Evolutionary conservation across 1,139 yeast species (phyloP).

Genomic region (Taphrina communis): DNA sequence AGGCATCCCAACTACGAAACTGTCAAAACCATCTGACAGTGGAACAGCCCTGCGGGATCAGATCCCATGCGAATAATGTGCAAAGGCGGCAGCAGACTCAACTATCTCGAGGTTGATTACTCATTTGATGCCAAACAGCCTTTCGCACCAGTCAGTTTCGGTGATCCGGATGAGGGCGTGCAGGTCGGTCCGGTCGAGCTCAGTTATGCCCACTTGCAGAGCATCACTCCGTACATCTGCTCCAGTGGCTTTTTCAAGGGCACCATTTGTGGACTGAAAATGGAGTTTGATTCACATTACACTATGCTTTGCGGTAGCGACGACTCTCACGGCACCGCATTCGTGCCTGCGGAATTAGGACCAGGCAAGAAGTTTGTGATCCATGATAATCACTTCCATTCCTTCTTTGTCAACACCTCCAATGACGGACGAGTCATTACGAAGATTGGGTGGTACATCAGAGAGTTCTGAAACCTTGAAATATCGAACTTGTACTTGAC

Average conservation of each 20-base stretch:
- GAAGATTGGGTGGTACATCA: constrained; percentile 3
- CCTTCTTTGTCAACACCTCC: constrained; percentile 7
- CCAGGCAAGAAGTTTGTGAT: neutral
- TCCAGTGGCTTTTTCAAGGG: neutral
- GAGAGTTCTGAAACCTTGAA: no score
- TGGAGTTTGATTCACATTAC: neutral
- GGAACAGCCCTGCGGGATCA: neutral
- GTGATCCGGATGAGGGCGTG: neutral
- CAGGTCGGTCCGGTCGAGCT: neutral
- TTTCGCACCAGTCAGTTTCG: neutral
- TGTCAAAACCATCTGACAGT: neutral
- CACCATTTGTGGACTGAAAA: neutral
- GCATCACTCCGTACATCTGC: constrained; percentile 8
- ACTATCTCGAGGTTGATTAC: constrained; percentile 1
- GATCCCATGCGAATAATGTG: neutral
- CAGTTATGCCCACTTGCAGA: neutral
- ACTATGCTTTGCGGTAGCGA: constrained; percentile 8
- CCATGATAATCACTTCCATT: neutral
- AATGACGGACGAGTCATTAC: neutral
- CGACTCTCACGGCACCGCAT: neutral
- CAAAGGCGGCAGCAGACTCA: constrained; percentile 4
- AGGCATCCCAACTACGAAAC: neutral
- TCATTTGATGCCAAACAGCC: neutral
- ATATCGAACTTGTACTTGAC: no score
- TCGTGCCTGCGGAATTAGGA: neutral